A percentile compares a stretch with the other conserved stretches of the same genome.
phyloP scores from a whole-genome alignment of 2,329 filamentous ascomycete species.

The Boeremia exigua region DNA sequence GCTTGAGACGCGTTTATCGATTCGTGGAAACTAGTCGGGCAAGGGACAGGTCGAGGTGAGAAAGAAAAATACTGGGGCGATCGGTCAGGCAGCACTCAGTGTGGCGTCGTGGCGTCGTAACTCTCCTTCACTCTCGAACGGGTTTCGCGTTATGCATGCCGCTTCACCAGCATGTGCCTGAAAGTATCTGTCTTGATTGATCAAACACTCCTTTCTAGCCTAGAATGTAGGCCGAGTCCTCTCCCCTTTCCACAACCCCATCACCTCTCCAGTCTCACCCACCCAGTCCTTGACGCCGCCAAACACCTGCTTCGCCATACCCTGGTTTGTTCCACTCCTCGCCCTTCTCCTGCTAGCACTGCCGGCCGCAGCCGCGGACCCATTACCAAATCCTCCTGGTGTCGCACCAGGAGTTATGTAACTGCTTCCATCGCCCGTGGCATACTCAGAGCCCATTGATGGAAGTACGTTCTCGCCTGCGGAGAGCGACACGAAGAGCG shows the following conservation, averaged over 20 bases:
- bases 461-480: slow-evolving; percentile 95
- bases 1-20: neutral
- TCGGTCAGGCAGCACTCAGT: neutral
- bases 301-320: slow-evolving; percentile 65
- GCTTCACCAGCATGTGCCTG: neutral
- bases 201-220: slow-evolving; percentile 12
- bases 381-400: slow-evolving; percentile 34
- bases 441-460: slow-evolving; percentile 82
- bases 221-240: slow-evolving; percentile 55
- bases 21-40: neutral
- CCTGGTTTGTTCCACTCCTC: slow-evolving; percentile 60
- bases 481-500: slow-evolving; percentile 90
- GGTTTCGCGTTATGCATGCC: neutral
- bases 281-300: slow-evolving; percentile 69
- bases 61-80: neutral
- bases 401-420: slow-evolving; percentile 53
- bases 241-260: slow-evolving; percentile 68
- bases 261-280: slow-evolving; percentile 64
- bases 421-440: slow-evolving; percentile 63
- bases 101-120: neutral
- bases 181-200: slow-evolving; percentile 15
- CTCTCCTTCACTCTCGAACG: neutral
- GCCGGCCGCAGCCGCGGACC: slow-evolving; percentile 19
- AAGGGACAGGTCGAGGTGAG: neutral
- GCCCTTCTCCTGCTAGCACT: slow-evolving; percentile 49